phyloP scores from a whole-genome alignment of 768 basidiomycete genomes.

The Kockovaella imperatae region DNA sequence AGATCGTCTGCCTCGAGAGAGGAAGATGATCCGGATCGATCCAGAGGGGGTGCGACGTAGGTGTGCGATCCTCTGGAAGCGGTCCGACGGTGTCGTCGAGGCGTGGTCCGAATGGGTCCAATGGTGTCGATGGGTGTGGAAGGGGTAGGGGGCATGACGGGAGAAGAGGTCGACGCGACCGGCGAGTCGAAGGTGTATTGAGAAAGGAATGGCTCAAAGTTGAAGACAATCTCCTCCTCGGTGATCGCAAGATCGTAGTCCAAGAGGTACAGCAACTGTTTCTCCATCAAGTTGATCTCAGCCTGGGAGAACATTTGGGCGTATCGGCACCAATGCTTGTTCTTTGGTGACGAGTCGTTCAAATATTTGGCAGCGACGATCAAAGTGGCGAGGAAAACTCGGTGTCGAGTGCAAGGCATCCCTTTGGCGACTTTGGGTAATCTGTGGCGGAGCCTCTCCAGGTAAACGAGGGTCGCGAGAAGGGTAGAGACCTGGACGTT shows the following conservation, averaged over 20 bases:
- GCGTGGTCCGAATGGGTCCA: constrained; percentile 8
- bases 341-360: constrained; percentile 84
- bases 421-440: constrained; percentile 76
- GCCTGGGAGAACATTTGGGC: constrained; percentile 57
- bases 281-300: constrained; percentile 87
- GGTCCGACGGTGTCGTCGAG: constrained; percentile 27
- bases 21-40: constrained; percentile 41
- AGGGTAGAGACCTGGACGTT: constrained; percentile 87
- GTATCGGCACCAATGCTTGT: constrained; percentile 77
- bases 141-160: constrained; percentile 30
- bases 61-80: constrained; percentile 19
- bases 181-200: constrained; percentile 33
- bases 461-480: constrained; percentile 82
- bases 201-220: constrained; percentile 42
- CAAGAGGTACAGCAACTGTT: constrained; percentile 81
- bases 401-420: constrained; percentile 59
- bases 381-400: constrained; percentile 83
- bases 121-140: constrained; percentile 23
- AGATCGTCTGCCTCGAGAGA: constrained; percentile 41
- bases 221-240: constrained; percentile 37
- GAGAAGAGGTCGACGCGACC: constrained; percentile 22
- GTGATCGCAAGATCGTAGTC: constrained; percentile 50
- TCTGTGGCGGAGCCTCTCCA: constrained; percentile 73
- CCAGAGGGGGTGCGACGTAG: constrained; percentile 40
- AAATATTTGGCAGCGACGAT: constrained; percentile 83